Conservation (phyloP, 306 rosid species). For the Ammopiptanthus mongolicus region DNA sequence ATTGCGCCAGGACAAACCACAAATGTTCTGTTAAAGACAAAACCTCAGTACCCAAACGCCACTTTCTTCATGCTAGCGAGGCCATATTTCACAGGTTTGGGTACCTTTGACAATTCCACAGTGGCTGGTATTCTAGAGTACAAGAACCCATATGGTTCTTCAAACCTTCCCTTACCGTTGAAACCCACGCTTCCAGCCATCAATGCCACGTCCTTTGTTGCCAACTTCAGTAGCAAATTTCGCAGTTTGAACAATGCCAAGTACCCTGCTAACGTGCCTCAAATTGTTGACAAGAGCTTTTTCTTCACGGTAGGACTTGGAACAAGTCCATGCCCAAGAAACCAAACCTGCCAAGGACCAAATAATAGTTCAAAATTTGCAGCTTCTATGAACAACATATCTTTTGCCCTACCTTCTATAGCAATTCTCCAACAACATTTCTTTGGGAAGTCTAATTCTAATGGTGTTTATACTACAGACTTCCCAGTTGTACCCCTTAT, state of each 20-base stretch:
- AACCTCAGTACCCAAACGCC: slow-evolving; percentile 38
- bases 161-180: slow-evolving; percentile 9
- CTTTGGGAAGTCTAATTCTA: slow-evolving; percentile 16
- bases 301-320: slow-evolving; percentile 68
- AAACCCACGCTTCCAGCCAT: slow-evolving; percentile 49
- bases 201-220: slow-evolving; percentile 48
- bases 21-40: slow-evolving; percentile 51
- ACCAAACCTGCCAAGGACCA: slow-evolving; percentile 73
- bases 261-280: slow-evolving; percentile 65
- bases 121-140: slow-evolving; percentile 64
- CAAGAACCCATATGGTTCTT: slow-evolving; percentile 10
- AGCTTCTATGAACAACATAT: slow-evolving; percentile 55
- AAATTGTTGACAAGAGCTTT: slow-evolving; percentile 37
- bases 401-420: slow-evolving; percentile 46
- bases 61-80: slow-evolving; percentile 58
- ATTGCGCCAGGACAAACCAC: slow-evolving; percentile 70
- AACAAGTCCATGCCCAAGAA: slow-evolving; percentile 55
- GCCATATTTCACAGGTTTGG: slow-evolving; percentile 68
- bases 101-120: slow-evolving; percentile 72
- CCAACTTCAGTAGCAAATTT: slow-evolving; percentile 39
- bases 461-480: slow-evolving; percentile 37
- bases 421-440: slow-evolving; percentile 67
- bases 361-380: slow-evolving; percentile 54
- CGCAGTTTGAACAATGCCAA: slow-evolving; percentile 43
- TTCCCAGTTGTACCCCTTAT: slow-evolving; percentile 44